Evolutionary conservation across 768 basidiomycete genomes (phyloP), one percentile per base, ranked within the genome.

Genomic region (Phaeolepiota aurea): DNA sequence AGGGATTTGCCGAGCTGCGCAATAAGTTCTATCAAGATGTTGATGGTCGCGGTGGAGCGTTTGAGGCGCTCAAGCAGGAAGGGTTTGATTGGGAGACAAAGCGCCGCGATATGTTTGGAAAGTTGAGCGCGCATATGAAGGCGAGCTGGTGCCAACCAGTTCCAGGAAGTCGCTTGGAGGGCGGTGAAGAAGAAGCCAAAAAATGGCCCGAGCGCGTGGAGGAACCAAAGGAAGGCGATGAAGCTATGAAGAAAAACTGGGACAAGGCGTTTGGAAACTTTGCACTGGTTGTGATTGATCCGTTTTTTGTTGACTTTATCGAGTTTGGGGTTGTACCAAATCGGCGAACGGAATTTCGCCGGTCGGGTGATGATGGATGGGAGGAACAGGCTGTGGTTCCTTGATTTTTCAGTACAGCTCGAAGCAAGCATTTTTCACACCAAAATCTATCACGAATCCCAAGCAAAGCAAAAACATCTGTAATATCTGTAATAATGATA

Each of bases 71-170:
- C 32, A 55, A 52, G 10, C 46, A 48, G n/a, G 65, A 68, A 20
- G 56, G 55, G 10, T 74, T 74, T 48, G 71, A 82, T 48, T 87
- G 84, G 87, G 84, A 85, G 49, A 58, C 55, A 14, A 71, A 79
- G 58, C 69, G 88, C 13, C 41, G 61, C n/a, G 69, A 71, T 35
- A 54, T 72, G 21, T 92, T 86, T 55, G 68, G 72, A 43, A 57
- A 45, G 35, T 69, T 90, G 68, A 71, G 71, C 32, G 68, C 64
- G 2, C 58, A 66, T 35, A 75, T 88, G 76, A 77, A 74, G 47
- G 87, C 87, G 16, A 66, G 65, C 31, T 92, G 85, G 79, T 77
- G 73, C 46, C 66, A 79, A 2, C 85, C 86, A 2, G 53, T 65
- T 0, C 84, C 87, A 0, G 90, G 87, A 0, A 68, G 64, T 3